Evolutionary conservation across 352 stramenopile genomes (phyloP), one percentile per base, ranked within the genome.

Genomic region (Saprolegnia parasitica): DNA sequence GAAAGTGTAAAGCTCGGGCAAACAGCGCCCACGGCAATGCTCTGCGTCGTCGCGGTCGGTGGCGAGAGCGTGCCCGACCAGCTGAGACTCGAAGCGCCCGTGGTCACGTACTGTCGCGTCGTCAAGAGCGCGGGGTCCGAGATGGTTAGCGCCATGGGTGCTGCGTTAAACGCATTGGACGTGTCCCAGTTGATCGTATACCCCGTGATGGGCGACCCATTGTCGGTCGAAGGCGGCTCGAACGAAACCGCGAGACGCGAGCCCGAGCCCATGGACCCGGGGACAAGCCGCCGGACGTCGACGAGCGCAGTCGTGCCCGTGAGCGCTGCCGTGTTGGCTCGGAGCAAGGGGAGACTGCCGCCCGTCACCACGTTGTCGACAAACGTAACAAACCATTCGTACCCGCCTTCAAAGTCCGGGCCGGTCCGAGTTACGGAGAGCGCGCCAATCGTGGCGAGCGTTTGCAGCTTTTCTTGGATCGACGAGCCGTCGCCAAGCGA

Each of bases 181-280:
- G 80, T 88, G 72, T 90, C 85, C 85, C 85, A 93, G 0, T 78
- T 76, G 4, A 91, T 79, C 21, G 78, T 72, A 52, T 90, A 90
- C 49, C 82, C 87, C 4, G 75, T 79, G 46, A 91, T 87, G 2
- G 83, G 81, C 64, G 73, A 84, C 24, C 85, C 85, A 47, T 86
- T 86, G 72, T 93, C 81, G 0, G 72, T 83, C 64, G 62, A 56
- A 1, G 85, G 83, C 16, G 83, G 80, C 35, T 91, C 79, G 40
- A 89, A 93, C 0, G 82, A 93, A 1, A 93, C 62, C 83, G 83
- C 91, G 11, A 93, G 73, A 67, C 88, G 82, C 40, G 89, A 75
- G 0, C 83, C 85, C 0, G 89, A 81, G 3, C 83, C 83, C 32
- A 87, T 88, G 0, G 85, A 90, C 3, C 86, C 86, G 57, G 90